phyloP scores from a whole-genome alignment of 139 green algal species.

The Chlamydomonas schloesseri region DNA sequence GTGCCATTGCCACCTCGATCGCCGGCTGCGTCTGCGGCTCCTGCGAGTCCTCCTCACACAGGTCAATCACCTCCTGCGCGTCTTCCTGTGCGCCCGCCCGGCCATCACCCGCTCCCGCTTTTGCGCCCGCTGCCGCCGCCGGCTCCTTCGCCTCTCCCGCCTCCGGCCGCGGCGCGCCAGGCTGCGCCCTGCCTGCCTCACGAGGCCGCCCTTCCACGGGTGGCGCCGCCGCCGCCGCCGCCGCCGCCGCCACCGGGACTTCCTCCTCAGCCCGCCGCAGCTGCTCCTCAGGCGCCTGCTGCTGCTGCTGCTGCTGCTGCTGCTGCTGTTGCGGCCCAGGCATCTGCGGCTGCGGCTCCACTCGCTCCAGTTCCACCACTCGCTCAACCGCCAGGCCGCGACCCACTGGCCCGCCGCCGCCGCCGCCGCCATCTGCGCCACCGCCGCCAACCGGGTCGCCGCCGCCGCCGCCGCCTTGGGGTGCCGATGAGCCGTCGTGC shows the following conservation, averaged over 20 bases:
- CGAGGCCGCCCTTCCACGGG: too few species aligned
- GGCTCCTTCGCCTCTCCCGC: not conserved
- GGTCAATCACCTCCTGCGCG: not conserved
- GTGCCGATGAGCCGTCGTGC: constrained; percentile 59
- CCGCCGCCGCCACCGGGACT: too few species aligned
- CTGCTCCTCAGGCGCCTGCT: too few species aligned
- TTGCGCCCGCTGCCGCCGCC: not conserved
- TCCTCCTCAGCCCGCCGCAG: not conserved
- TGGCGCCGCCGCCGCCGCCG: too few species aligned
- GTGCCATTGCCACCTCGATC: not conserved
- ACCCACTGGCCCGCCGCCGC: constrained; percentile 14
- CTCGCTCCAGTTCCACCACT: constrained; percentile 47
- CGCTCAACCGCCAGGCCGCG: constrained; percentile 53
- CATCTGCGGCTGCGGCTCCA: too few species aligned
- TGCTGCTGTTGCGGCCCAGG: too few species aligned
- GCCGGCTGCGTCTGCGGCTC: not conserved
- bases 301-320: too few species aligned
- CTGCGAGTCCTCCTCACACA: not conserved
- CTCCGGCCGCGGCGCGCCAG: not conserved
- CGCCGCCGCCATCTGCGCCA: not conserved
- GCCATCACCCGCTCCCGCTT: not conserved
- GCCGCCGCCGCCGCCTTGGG: not conserved
- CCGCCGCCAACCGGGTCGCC: not conserved
- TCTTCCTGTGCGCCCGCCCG: not conserved
- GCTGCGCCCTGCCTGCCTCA: too few species aligned